Evolutionary conservation across 306 rosid genomes (phyloP).

Genomic region (Cicer cuneatum): DNA sequence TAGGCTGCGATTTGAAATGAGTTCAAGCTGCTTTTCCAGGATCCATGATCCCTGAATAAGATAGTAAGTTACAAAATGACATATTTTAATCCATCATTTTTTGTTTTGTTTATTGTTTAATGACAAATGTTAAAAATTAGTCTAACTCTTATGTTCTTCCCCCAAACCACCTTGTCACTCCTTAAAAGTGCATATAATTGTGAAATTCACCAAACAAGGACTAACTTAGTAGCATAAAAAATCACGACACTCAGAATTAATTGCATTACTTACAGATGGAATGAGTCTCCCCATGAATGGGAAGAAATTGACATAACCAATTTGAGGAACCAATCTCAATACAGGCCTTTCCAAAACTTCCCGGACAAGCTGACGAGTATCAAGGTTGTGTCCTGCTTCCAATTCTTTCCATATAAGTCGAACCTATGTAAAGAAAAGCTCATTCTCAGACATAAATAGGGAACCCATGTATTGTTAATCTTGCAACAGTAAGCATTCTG

Average conservation of each 20-base stretch:
- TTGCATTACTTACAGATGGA: constrained; percentile 69
- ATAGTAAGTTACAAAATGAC: constrained; percentile 25
- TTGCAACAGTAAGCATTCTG: constrained; percentile 1
- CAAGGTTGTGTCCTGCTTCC: constrained; percentile 48
- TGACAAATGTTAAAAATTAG: neutral
- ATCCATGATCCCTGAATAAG: constrained; percentile 75
- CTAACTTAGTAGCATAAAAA: constrained; percentile 7
- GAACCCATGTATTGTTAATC: constrained; percentile 18
- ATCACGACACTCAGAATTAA: constrained; percentile 18
- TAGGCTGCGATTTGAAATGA: constrained; percentile 73
- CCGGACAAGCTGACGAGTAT: constrained; percentile 68
- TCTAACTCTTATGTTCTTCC: too few relatives aligned
- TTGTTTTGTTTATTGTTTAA: neutral
- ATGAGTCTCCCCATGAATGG: constrained; percentile 85
- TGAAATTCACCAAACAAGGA: constrained; percentile 19
- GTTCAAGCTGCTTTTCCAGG: constrained; percentile 86
- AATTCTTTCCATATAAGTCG: constrained; percentile 74
- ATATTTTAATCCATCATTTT: too few relatives aligned
- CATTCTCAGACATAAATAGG: constrained; percentile 21
- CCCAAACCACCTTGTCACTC: too few relatives aligned
- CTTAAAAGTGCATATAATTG: constrained; percentile 16
- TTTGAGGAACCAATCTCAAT: constrained; percentile 81
- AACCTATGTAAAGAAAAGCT: constrained; percentile 60
- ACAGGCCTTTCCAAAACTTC: constrained; percentile 67
- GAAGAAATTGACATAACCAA: constrained; percentile 82